These are phyloP conservation scores for Primulina huaijiensis DNA, from an alignment of 257 asterid genomes.

Conservation along the genomic window DNA sequence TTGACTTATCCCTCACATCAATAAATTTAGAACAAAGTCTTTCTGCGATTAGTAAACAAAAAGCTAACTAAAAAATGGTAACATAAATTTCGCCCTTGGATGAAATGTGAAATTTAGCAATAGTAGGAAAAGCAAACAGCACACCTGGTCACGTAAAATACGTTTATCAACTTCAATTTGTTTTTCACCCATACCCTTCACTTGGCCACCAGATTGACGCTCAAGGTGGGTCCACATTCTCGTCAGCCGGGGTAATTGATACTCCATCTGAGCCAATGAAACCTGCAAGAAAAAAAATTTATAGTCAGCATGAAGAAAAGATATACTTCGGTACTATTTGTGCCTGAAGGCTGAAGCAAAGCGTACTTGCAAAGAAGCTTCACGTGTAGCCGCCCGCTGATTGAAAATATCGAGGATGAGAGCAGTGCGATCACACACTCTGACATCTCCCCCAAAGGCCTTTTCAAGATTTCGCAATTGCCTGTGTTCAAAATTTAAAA, in stretches of 20 bases:
- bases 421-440: constrained; percentile 98
- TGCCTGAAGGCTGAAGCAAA: constrained; percentile 6
- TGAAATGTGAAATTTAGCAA: constrained; percentile 1
- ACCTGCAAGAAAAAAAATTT: constrained; percentile 43
- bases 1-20: too few species aligned
- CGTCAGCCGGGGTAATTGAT: constrained; percentile 88
- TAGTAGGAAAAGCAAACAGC: constrained; percentile 26
- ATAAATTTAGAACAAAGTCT: too few species aligned
- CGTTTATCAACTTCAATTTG: constrained; percentile 99
- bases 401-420: constrained; percentile 93
- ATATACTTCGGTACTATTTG: constrained; percentile 10
- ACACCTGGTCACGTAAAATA: constrained; percentile 88
- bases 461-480: constrained; percentile 91
- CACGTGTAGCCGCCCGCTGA: constrained; percentile 96
- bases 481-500: constrained; percentile 42
- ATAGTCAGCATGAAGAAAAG: constrained; percentile 25
- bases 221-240: constrained; percentile 98
- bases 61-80: background rate
- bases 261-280: constrained; percentile 94
- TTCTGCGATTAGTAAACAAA: too few species aligned
- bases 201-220: constrained; percentile 98
- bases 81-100: background rate
- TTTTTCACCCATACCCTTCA: constrained; percentile 99
- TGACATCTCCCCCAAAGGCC: constrained; percentile 78
- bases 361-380: constrained; percentile 84